A percentile compares a stretch with the other conserved stretches of the same genome.
Evolutionary conservation across 495 filamentous ascomycete genomes (phyloP).

Genomic region (Neurospora sp.): DNA sequence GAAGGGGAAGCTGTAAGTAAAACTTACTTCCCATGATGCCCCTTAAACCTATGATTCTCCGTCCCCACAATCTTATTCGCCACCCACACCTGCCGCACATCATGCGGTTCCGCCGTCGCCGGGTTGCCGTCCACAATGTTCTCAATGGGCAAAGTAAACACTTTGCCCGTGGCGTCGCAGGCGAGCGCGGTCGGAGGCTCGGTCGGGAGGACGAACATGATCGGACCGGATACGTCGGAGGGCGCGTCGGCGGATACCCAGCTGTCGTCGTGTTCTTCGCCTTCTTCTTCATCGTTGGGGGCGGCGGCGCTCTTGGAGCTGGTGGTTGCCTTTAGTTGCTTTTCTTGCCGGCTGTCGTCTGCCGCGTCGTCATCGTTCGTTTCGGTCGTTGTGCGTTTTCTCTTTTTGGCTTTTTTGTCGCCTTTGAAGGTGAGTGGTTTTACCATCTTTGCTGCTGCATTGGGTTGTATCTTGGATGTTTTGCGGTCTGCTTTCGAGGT

Average conservation of each 20-base stretch:
- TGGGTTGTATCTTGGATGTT: background rate
- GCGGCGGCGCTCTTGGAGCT: conserved; percentile 26
- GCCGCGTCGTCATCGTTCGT: conserved; percentile 27
- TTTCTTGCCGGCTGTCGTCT: conserved; percentile 9
- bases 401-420: conserved; percentile 89
- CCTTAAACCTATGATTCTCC: conserved; percentile 74
- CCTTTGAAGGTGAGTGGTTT: conserved; percentile 92
- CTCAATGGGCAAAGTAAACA: conserved; percentile 70
- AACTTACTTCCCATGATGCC: conserved; percentile 64
- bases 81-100: conserved; percentile 92
- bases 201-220: conserved; percentile 72
- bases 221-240: conserved; percentile 70
- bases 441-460: conserved; percentile 39
- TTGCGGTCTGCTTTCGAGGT: background rate
- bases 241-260: conserved; percentile 80
- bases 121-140: conserved; percentile 75
- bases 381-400: conserved; percentile 52
- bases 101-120: conserved; percentile 77
- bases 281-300: conserved; percentile 25
- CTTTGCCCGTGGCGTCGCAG: conserved; percentile 72
- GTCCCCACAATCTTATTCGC: conserved; percentile 76
- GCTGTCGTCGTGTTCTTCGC: conserved; percentile 54
- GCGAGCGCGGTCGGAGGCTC: conserved; percentile 59
- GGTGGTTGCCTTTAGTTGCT: conserved; percentile 12
- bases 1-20: no score